Evolutionary conservation across 2,329 filamentous ascomycete species (phyloP).

Genomic region (Colletotrichum lini): DNA sequence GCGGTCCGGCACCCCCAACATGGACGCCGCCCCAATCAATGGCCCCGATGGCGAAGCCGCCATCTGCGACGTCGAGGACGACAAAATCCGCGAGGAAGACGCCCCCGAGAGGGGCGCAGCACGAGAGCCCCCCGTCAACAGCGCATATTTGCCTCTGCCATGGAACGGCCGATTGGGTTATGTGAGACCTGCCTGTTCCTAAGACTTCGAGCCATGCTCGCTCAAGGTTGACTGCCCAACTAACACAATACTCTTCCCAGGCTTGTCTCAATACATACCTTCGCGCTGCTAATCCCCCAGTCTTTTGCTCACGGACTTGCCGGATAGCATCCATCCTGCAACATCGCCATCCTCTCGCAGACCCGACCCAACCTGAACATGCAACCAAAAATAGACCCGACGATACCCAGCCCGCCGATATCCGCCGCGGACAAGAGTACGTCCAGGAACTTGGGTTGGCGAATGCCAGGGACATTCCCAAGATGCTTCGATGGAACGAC

Average conservation of each 20-base stretch:
- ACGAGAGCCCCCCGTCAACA: constrained; percentile 84
- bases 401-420: constrained; percentile 76
- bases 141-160: constrained; percentile 84
- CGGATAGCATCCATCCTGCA: constrained; percentile 92
- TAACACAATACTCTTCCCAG: constrained; percentile 52
- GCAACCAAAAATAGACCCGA: constrained; percentile 89
- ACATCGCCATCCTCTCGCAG: constrained; percentile 84
- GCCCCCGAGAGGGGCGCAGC: constrained; percentile 54
- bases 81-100: constrained; percentile 43
- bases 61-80: constrained; percentile 43
- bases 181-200: constrained; percentile 64
- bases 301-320: constrained; percentile 93
- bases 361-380: constrained; percentile 84
- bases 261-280: constrained; percentile 95
- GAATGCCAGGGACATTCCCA: constrained; percentile 86
- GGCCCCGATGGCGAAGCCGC: constrained; percentile 46
- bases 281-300: constrained; percentile 82
- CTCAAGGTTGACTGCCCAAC: too few relatives aligned
- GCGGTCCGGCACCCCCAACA: constrained; percentile 29
- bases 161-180: constrained; percentile 94
- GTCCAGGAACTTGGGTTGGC: constrained; percentile 84
- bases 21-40: constrained; percentile 45
- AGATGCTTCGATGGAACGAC: constrained; percentile 93
- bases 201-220: neutral
- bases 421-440: constrained; percentile 77